These are phyloP conservation scores for carrot (Daucus carota) DNA, from an alignment of 129 eudicot genomes.

Conservation along the genomic window DH1_v3.0 NC_030382.2:45129501-45130000, in stretches of 20 bases:
- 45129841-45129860: background rate
- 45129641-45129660: conserved; percentile 16
- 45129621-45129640: conserved; percentile 22
- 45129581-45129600: conserved; percentile 37
- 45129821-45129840: background rate
- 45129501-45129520: conserved; percentile 73
- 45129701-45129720: conserved; percentile 10
- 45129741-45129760: conserved; percentile 12
- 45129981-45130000: no score
- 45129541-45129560: conserved; percentile 55
- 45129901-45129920: no score
- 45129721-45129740: background rate
- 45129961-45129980: no score
- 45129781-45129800: conserved; percentile 17
- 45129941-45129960: no score
- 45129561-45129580: conserved; percentile 31
- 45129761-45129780: conserved; percentile 12
- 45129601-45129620: conserved; percentile 21
- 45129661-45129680: background rate
- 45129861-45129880: background rate
- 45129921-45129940: no score
- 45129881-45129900: no score
- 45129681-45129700: conserved; percentile 8
- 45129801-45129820: background rate
- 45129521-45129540: conserved; percentile 56